These are phyloP conservation scores for Lenwebbia sp. DNA, from an alignment of 345 rosid species.

Conservation along the genomic window DNA sequence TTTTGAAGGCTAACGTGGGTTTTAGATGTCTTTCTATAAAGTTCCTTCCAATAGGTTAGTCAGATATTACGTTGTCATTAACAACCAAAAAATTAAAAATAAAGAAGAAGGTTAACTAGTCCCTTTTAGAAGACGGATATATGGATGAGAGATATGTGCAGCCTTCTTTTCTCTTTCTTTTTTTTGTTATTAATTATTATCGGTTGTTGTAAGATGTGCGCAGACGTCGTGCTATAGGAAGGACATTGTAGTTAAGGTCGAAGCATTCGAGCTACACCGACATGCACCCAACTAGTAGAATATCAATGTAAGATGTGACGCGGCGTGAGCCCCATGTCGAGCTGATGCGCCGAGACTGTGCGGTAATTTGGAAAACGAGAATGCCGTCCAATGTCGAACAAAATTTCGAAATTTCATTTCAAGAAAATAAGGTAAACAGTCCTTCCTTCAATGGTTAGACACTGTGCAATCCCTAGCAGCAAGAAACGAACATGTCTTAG, in stretches of 20 bases:
- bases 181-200: too few relatives aligned
- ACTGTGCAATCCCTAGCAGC: background rate
- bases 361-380: background rate
- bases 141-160: background rate
- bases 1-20: background rate
- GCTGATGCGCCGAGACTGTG: background rate
- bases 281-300: background rate
- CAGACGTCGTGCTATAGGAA: background rate
- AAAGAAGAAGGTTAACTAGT: background rate
- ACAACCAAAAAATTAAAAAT: background rate
- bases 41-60: background rate
- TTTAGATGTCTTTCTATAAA: background rate
- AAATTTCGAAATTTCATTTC: background rate
- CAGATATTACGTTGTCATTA: background rate
- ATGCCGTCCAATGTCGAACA: background rate
- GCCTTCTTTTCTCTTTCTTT: background rate
- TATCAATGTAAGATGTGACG: background rate
- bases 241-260: background rate
- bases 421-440: background rate
- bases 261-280: background rate
- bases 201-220: background rate
- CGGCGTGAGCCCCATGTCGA: background rate
- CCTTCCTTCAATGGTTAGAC: background rate
- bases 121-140: background rate
- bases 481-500: background rate